phyloP scores from a whole-genome alignment of 352 stramenopile genomes.

The Globisporangium mamillatum region DNA sequence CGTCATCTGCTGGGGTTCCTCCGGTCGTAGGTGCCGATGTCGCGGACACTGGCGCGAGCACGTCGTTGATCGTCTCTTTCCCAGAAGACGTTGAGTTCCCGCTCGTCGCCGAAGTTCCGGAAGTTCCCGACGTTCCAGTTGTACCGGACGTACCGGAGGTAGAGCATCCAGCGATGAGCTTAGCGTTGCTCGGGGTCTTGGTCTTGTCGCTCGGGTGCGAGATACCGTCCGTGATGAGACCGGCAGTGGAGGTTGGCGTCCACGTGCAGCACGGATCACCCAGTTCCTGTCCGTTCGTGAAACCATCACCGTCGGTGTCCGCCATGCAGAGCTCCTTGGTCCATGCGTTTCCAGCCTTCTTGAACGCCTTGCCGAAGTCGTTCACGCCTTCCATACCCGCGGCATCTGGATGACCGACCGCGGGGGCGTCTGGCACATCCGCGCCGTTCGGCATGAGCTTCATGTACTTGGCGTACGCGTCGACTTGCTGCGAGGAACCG shows the following conservation, averaged over 20 bases:
- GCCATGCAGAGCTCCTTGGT: slow-evolving; percentile 46
- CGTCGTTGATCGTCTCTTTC: slow-evolving; percentile 26
- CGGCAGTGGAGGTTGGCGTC: slow-evolving; percentile 39
- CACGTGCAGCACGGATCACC: slow-evolving; percentile 83
- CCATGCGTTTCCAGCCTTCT: slow-evolving; percentile 43
- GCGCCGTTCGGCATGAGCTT: slow-evolving; percentile 53
- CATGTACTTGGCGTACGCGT: slow-evolving; percentile 46
- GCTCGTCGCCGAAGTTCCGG: slow-evolving; percentile 12
- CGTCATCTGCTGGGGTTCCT: slow-evolving; percentile 38
- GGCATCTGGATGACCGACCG: slow-evolving; percentile 55
- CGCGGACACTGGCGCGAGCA: slow-evolving; percentile 33
- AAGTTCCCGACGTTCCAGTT: not conserved
- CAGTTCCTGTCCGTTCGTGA: slow-evolving; percentile 85
- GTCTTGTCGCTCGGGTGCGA: slow-evolving; percentile 57
- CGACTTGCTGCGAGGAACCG: slow-evolving; percentile 8
- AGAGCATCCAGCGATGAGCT: slow-evolving; percentile 47
- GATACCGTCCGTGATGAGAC: slow-evolving; percentile 53
- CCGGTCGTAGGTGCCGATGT: slow-evolving; percentile 9
- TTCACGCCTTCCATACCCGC: slow-evolving; percentile 47
- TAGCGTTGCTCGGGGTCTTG: slow-evolving; percentile 48
- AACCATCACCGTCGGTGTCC: slow-evolving; percentile 79
- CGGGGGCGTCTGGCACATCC: slow-evolving; percentile 36
- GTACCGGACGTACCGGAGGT: slow-evolving; percentile 10
- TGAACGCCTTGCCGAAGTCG: slow-evolving; percentile 67
- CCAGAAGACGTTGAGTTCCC: not conserved